Evolutionary conservation across 805 yeast genomes (phyloP), one percentile per base, ranked within the genome.

Genomic region (Nakazawaea peltata): DNA sequence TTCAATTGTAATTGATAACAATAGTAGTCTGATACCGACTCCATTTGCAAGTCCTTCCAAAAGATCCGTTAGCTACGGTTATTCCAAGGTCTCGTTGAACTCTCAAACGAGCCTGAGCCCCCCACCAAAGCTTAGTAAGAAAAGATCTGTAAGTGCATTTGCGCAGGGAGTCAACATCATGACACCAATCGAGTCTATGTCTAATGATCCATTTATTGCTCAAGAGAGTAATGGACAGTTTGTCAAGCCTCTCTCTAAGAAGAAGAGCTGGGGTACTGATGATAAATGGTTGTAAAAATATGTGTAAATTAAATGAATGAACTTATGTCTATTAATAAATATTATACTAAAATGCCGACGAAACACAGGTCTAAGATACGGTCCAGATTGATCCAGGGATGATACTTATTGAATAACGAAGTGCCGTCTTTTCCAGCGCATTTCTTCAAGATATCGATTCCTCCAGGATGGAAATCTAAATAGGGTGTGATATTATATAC

Each of bases 381-480:
- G 43, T 88, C 96, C 33, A 65, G 83, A 53, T 83, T 90, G 5
- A 90, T 95, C 98, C 62, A 59, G 10, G 59, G 47, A 43, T 72
- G 78, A 42, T 80, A 82, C 56, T 77, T 76, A 54, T 78, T 74
- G 49, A 90, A 90, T 41, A 83, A 50, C 2, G 58, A 45, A 3
- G 95, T 85, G 1, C 90, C 92, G 52, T 90, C 97, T 33, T 66
- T 65, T 0, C 96, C 96, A 1, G 94, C 92, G 48, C 81, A 74
- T 33, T 74, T 70, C 74, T 84, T 63, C 28, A 90, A 59, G 49
- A 86, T 84, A 5, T 73, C 75, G 4, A 66, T 76, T 2, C 98
- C 98, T 24, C 98, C 98, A 0, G 98, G 98, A 46, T 90, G 98
- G 54, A 77, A 92, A 36, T 72, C 63, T 24, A 92, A 51, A 54